A percentile compares a stretch with the other conserved stretches of the same genome.
These are phyloP conservation scores for Melanogaster broomeanus DNA, from an alignment of 768 basidiomycete genomes.

Conservation along the genomic window DNA sequence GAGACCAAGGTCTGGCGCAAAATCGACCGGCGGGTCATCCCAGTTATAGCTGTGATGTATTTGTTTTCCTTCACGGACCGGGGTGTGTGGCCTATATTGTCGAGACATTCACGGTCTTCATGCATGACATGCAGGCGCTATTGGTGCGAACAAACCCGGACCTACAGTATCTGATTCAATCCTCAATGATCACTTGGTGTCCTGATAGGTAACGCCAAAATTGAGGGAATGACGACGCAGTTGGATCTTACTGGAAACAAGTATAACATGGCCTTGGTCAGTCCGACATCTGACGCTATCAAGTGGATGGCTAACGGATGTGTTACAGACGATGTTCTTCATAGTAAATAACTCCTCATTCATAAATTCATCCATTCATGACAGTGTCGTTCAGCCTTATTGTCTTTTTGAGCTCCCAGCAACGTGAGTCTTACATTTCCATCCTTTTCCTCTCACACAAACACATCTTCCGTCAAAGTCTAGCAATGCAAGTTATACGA, in stretches of 20 bases:
- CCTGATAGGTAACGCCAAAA: constrained; percentile 57
- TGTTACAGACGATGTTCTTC: constrained; percentile 64
- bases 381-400: constrained; percentile 22
- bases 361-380: background rate
- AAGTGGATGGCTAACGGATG: background rate
- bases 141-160: constrained; percentile 38
- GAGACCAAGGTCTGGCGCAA: no score
- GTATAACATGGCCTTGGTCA: constrained; percentile 65
- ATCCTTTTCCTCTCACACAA: background rate
- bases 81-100: constrained; percentile 41
- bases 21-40: constrained; percentile 59
- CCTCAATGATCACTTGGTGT: no score
- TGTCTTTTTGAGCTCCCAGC: constrained; percentile 63
- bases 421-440: constrained; percentile 43
- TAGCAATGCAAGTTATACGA: constrained; percentile 59
- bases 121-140: constrained; percentile 47
- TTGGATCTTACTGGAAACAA: no score
- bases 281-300: constrained; percentile 4
- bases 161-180: background rate
- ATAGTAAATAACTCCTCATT: constrained; percentile 47
- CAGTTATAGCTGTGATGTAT: constrained; percentile 62
- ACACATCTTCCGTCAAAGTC: constrained; percentile 4
- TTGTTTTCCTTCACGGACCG: constrained; percentile 65
- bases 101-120: background rate
- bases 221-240: no score